Conservation (phyloP, 306 rosid genomes). For the Mimosa pudica region DNA sequence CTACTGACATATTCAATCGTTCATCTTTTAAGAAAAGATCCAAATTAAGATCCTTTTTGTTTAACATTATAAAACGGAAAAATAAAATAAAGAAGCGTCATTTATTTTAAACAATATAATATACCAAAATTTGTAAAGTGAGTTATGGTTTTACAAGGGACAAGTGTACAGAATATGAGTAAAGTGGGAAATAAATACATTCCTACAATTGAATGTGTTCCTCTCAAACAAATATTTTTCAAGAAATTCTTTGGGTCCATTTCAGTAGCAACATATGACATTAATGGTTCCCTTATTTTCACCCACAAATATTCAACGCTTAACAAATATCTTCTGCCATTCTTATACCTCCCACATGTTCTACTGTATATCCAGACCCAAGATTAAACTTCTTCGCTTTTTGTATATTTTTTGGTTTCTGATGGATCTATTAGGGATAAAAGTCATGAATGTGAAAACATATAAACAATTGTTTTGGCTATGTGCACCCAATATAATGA, state of each 20-base stretch:
- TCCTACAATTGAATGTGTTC: not conserved
- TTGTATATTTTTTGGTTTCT: not conserved
- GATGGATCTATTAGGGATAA: not conserved
- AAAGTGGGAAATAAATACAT: not conserved
- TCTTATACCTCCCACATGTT: not conserved
- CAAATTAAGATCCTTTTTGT: too few species aligned
- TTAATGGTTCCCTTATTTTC: constrained; percentile 15
- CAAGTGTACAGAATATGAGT: not conserved
- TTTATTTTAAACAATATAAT: too few species aligned
- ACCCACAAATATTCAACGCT: constrained; percentile 9
- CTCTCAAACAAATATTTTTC: not conserved
- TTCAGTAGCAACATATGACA: constrained; percentile 37
- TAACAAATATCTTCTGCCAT: constrained; percentile 28
- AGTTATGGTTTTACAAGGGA: not conserved
- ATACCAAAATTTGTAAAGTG: not conserved
- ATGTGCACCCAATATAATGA: too few species aligned
- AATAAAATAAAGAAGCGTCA: too few species aligned
- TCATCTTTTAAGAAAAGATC: not conserved
- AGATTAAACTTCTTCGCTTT: not conserved
- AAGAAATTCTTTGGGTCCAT: not conserved
- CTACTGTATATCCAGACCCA: not conserved
- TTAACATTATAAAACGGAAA: too few species aligned
- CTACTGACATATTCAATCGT: not conserved
- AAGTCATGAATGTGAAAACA: too few species aligned
- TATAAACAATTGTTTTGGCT: too few species aligned